Base-by-base conservation (phyloP, 208 protist species). In the Blastocrithidia nonstop region DNA sequence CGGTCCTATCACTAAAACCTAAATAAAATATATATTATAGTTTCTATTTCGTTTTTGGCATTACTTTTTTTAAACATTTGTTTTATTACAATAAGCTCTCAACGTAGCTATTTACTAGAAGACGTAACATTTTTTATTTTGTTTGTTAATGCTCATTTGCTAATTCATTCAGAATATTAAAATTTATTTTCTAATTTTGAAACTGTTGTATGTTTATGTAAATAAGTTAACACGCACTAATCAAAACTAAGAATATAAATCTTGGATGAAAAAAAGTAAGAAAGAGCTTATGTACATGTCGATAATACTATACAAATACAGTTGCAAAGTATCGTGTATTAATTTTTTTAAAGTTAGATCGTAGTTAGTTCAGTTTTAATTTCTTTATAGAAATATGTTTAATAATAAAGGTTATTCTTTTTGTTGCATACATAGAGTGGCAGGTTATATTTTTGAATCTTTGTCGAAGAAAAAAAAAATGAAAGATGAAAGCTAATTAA, bases 251-350 rank as follows among this genome's bases (percentile, higher is more conserved):
- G 41, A 5, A 42, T 27, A 36, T 8, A 54, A 24, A 29, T 54
- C 45, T 20, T 15, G 2, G 20, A 29, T 13, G 41, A 54, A 37
- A 15, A 36, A 54, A 54, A 33, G 26, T 13, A 35, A 13, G 29
- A 35, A 35, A 35, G 29, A 35, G 29, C 13, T 13, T 13, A n/a
- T 35, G n/a, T 35, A 35, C n/a, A 35, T 35, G n/a, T 35, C 13
- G 13, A 35, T 37, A 3, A 37, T 37, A 37, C 33, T 37, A 17
- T 37, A 24, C 3, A 37, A 37, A 17, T 5, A 3, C 16, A 5
- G 19, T 43, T 25, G 31, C 5, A 46, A 2, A 39, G 20, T 37
- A 50, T 37, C 41, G 52, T 9, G 29, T 42, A 24, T 16, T 5
- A 24, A n/a, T n/a, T n/a, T n/a, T n/a, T n/a, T n/a, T n/a, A n/a